A percentile compares a stretch with the other conserved stretches of the same genome.
Conservation (phyloP, 106 monocot species). For the Dendrobium nobile region DNA sequence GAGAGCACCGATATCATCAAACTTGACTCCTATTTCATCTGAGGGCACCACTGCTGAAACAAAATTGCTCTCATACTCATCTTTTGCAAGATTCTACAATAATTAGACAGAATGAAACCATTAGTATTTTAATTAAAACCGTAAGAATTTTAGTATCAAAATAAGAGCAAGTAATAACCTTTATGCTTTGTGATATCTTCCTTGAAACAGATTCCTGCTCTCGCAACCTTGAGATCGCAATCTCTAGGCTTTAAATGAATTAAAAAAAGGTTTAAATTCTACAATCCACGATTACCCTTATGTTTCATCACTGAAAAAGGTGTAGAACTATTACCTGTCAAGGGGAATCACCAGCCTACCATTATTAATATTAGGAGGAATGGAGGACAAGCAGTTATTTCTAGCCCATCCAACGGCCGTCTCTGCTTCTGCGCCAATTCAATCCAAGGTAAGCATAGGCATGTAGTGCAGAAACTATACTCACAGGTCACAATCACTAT, state of each 20-base stretch:
- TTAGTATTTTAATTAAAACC: neutral
- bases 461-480: neutral
- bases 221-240: slow-evolving; percentile 64
- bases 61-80: slow-evolving; percentile 93
- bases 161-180: slow-evolving; percentile 29
- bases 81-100: slow-evolving; percentile 80
- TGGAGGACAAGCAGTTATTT: slow-evolving; percentile 67
- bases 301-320: neutral
- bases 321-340: slow-evolving; percentile 50
- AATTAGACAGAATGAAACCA: neutral
- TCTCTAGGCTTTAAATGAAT: slow-evolving; percentile 54
- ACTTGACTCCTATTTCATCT: slow-evolving; percentile 70
- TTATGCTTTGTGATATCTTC: slow-evolving; percentile 62
- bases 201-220: slow-evolving; percentile 48
- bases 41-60: slow-evolving; percentile 85
- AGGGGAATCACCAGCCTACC: slow-evolving; percentile 58
- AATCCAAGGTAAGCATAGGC: neutral
- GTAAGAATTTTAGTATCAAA: neutral
- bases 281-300: neutral
- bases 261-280: neutral
- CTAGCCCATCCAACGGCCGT: slow-evolving; percentile 86
- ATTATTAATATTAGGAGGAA: slow-evolving; percentile 56
- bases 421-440: slow-evolving; percentile 61
- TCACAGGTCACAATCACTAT: neutral
- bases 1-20: slow-evolving; percentile 49